Conservation (phyloP, 805 yeast species). For the Henningerozyma blattae region DNA sequence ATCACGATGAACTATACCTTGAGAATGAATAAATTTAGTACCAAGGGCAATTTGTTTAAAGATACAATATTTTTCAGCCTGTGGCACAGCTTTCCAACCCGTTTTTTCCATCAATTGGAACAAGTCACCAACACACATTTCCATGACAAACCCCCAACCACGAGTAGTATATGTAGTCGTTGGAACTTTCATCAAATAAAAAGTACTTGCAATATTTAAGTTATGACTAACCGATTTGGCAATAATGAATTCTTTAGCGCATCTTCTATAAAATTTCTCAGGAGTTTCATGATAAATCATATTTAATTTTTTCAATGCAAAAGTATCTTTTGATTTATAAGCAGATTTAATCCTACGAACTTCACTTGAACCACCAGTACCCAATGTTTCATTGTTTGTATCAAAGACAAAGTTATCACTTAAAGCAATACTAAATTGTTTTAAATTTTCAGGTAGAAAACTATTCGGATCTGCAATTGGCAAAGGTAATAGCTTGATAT, state of each 20-base stretch:
- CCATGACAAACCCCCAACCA: slow-evolving; percentile 71
- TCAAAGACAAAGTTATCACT: slow-evolving; percentile 43
- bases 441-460: slow-evolving; percentile 41
- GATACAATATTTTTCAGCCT: slow-evolving; percentile 46
- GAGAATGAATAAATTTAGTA: slow-evolving; percentile 46
- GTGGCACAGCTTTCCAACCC: slow-evolving; percentile 45
- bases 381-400: slow-evolving; percentile 38
- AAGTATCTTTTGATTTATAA: slow-evolving; percentile 28
- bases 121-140: slow-evolving; percentile 54
- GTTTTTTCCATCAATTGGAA: slow-evolving; percentile 41
- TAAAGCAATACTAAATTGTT: slow-evolving; percentile 36
- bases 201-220: slow-evolving; percentile 45
- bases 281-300: slow-evolving; percentile 51
- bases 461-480: slow-evolving; percentile 60
- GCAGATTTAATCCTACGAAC: slow-evolving; percentile 39
- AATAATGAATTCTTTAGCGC: slow-evolving; percentile 50
- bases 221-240: slow-evolving; percentile 40
- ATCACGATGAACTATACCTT: slow-evolving; percentile 62
- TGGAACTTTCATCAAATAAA: slow-evolving; percentile 44
- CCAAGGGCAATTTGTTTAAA: slow-evolving; percentile 62
- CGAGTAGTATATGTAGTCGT: slow-evolving; percentile 41
- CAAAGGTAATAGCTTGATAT: slow-evolving; percentile 37
- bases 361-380: slow-evolving; percentile 63
- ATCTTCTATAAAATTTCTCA: slow-evolving; percentile 51
- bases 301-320: slow-evolving; percentile 55